Evolutionary conservation across 2,329 filamentous ascomycete species (phyloP), one percentile per base, ranked within the genome.

Genomic region (Ambrosiella xylebori): DNA sequence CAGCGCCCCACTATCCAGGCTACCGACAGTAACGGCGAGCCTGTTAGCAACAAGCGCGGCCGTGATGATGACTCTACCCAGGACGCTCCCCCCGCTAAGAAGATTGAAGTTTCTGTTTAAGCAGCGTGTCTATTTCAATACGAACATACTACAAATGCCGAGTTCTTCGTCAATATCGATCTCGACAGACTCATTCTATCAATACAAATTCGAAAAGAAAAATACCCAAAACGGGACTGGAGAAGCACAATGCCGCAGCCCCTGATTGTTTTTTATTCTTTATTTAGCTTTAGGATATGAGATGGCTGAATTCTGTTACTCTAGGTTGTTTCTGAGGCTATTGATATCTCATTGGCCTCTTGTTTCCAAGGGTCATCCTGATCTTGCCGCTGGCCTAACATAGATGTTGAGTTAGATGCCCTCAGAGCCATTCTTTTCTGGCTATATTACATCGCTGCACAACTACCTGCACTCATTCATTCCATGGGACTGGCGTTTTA

Each of bases 81-180:
- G 3, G 64, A 65, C 11, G 72, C 73, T 59, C 72, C 73, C 59
- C 77, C 74, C 37, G 74, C 78, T 17, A 84, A 84, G 74, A 84
- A 84, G 71, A 74, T 81, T 45, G 78, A 84, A 71, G 66, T 71
- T 51, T 67, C 68, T 41, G 63, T 63, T 55, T 61, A 59, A 59
- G 41, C 47, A 3, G 27, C 5, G 27, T 27, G 27, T 27, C 27
- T 27, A 27, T 27, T 27, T 27, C 3, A 27, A 27, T 27, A 27
- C 27, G 27, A 27, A 27, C 27, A 27, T 27, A 27, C 4, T 5
- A 27, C 27, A 27, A 27, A 27, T 27, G 27, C 27, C 27, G 27
- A 27, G 27, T 27, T 27, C 27, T 27, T 27, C 27, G 27, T 27
- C 27, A 27, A 3, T 27, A 27, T 27, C 27, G 27, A 27, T 3